Evolutionary conservation across 1,139 yeast genomes (phyloP).

Genomic region (Debaryomycetaceae sp.): DNA sequence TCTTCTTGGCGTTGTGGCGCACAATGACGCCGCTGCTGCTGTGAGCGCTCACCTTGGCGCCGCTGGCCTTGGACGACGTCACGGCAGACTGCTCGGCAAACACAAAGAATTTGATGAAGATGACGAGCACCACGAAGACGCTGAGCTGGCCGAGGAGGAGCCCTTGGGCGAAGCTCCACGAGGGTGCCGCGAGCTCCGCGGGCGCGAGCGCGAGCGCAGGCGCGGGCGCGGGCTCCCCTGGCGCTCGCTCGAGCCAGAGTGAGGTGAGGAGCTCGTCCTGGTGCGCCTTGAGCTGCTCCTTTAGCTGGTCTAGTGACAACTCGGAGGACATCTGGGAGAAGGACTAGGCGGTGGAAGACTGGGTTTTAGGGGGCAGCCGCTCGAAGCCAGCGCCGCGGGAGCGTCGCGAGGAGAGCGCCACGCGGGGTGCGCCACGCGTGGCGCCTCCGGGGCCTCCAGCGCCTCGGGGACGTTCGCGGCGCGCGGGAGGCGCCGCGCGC

Average conservation of each 20-base stretch:
- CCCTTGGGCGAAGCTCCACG: conserved; percentile 77
- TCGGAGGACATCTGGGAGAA: too few relatives aligned
- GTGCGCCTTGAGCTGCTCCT: conserved; percentile 27
- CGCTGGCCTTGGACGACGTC: conserved; percentile 3
- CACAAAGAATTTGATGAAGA: conserved; percentile 81
- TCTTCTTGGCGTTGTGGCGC: conserved; percentile 25
- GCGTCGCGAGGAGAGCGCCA: too few relatives aligned
- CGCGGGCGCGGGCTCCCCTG: too few relatives aligned
- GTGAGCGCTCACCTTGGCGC: conserved; percentile 29
- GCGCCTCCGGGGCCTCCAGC: too few relatives aligned
- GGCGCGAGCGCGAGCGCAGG: too few relatives aligned
- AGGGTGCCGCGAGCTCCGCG: conserved; percentile 13
- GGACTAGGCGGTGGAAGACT: too few relatives aligned
- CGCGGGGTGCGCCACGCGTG: too few relatives aligned
- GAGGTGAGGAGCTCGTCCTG: conserved; percentile 28
- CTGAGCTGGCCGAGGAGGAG: conserved; percentile 80
- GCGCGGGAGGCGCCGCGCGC: too few relatives aligned
- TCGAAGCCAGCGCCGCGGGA: too few relatives aligned
- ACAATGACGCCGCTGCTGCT: conserved; percentile 35
- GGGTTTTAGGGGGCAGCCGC: too few relatives aligned
- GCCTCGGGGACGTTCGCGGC: too few relatives aligned
- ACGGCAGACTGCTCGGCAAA: conserved; percentile 62
- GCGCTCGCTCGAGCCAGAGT: too few relatives aligned
- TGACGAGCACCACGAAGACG: conserved; percentile 67
- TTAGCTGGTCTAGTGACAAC: conserved; percentile 23